Evolutionary conservation across 1,284 basidiomycete species (phyloP), one percentile per base, ranked within the genome.

Genomic region (Coriolopsis trogii): DNA sequence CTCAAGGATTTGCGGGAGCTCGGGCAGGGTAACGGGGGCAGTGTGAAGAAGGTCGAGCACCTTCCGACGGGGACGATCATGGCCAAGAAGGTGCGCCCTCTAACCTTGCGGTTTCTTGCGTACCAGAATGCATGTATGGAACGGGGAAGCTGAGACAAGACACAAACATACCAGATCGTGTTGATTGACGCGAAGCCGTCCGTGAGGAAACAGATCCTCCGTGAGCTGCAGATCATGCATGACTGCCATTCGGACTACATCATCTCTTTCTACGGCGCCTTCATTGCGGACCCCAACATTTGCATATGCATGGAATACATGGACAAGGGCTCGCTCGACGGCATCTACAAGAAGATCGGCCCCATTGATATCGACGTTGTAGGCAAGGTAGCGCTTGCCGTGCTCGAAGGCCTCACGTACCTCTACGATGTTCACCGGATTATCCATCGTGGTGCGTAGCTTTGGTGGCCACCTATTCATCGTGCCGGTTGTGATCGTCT

Each of bases 391-490:
- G 94, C 95, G 7, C 78, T 94, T 48, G 89, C 90, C 0, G 97
- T 99, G n/a, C 78, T 98, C 37, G 88, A 93, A 57, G 96, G 96
- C 7, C 73, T 99, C 65, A 95, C 92, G 13, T 99, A 99, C 70
- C 82, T 99, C n/a, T 99, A 99, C 70, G 97, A 99, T 67, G 91
- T 90, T 1, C 97, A 99, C 71, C 87, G 95, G n/a, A 99, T 99
- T 72, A 99, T 99, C 63, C 96, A 99, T 71, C 89, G 97, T 68
- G 95, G 95, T 95, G 60, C 49, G 62, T 62, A 28, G 25, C 18
- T n/a, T n/a, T n/a, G n/a, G n/a, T n/a, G n/a, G n/a, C n/a, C n/a
- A n/a, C n/a, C n/a, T n/a, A n/a, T n/a, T n/a, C n/a, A n/a, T n/a
- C n/a, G n/a, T n/a, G n/a, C n/a, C n/a, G n/a, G n/a, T n/a, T n/a